Evolutionary conservation across 2,329 filamentous ascomycete genomes (phyloP).

Genomic region (Neonectria magnoliae): DNA sequence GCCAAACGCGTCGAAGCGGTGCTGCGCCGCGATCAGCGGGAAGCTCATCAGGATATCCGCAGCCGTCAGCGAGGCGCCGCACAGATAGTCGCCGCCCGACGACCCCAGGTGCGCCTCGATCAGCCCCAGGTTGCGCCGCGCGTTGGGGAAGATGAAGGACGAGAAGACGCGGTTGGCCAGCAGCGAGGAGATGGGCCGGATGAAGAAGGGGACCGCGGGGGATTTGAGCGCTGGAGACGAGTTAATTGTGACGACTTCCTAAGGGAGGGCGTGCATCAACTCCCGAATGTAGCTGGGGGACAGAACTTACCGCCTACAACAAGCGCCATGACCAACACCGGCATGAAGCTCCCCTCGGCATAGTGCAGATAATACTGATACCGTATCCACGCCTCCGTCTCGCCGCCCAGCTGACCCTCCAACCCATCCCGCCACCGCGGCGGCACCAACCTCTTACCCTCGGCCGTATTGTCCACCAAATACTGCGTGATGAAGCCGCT

Average conservation of each 20-base stretch:
- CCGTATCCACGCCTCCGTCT: constrained; percentile 69
- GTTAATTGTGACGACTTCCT: too few relatives aligned
- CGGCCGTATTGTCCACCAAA: constrained; percentile 71
- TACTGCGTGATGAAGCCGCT: constrained; percentile 86
- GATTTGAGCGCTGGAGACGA: constrained; percentile 55
- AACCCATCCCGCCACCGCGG: constrained; percentile 65
- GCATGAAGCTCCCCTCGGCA: constrained; percentile 85
- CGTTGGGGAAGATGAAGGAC: constrained; percentile 58
- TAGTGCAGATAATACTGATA: constrained; percentile 83
- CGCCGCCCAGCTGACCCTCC: constrained; percentile 66
- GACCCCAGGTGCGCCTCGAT: constrained; percentile 60
- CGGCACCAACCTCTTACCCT: constrained; percentile 60
- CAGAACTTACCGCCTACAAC: constrained; percentile 60
- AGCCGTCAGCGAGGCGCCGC: constrained; percentile 59
- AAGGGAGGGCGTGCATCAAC: background rate
- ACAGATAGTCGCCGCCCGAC: constrained; percentile 59
- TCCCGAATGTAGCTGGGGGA: background rate
- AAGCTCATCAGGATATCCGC: constrained; percentile 66
- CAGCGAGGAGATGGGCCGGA: constrained; percentile 61
- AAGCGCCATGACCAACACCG: constrained; percentile 70
- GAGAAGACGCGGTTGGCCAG: constrained; percentile 55
- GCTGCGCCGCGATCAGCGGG: constrained; percentile 57
- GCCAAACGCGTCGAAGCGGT: constrained; percentile 53
- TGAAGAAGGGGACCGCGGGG: constrained; percentile 59
- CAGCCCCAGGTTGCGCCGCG: constrained; percentile 58